Conservation (phyloP, 164 flowering plant species). For the Aristolochia contorta region DNA sequence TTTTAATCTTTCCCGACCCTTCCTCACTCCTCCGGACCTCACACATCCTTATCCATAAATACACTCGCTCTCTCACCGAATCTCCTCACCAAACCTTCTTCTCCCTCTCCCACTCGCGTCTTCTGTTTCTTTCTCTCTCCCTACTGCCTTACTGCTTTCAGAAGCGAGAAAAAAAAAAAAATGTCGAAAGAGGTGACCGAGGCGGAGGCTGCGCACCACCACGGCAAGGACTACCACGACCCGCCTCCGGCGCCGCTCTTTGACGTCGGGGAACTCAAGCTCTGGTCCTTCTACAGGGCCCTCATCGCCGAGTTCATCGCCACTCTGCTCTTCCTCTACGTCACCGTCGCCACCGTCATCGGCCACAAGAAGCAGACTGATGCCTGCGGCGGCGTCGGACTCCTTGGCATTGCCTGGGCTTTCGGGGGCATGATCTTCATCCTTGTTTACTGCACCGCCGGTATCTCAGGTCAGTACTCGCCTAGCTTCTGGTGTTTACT, state of each 20-base stretch:
- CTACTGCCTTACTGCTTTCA: not conserved
- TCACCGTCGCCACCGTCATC: slow-evolving; percentile 30
- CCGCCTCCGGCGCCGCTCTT: slow-evolving; percentile 39
- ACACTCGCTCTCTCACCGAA: not conserved
- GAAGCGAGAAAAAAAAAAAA: not conserved
- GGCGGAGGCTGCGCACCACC: slow-evolving; percentile 16
- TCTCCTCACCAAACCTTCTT: not conserved
- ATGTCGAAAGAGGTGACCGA: slow-evolving; percentile 37
- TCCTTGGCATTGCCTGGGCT: slow-evolving; percentile 37
- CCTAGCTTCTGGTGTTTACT: too few relatives aligned
- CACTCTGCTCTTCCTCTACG: slow-evolving; percentile 35
- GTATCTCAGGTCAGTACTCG: slow-evolving; percentile 25
- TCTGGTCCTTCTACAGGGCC: slow-evolving; percentile 41
- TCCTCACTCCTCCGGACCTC: not conserved
- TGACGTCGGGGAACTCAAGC: slow-evolving; percentile 25
- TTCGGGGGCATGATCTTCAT: slow-evolving; percentile 42
- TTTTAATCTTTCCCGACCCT: not conserved
- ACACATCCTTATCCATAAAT: slow-evolving; percentile 16
- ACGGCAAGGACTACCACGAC: slow-evolving; percentile 32
- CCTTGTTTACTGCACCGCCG: slow-evolving; percentile 41
- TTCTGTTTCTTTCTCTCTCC: not conserved
- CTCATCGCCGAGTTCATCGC: slow-evolving; percentile 34
- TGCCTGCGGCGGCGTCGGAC: slow-evolving; percentile 26
- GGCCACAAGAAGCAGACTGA: slow-evolving; percentile 19
- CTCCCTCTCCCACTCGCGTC: not conserved